Conservation (phyloP, 129 eudicot species). For the Ambrosia artemisiifolia region DNA sequence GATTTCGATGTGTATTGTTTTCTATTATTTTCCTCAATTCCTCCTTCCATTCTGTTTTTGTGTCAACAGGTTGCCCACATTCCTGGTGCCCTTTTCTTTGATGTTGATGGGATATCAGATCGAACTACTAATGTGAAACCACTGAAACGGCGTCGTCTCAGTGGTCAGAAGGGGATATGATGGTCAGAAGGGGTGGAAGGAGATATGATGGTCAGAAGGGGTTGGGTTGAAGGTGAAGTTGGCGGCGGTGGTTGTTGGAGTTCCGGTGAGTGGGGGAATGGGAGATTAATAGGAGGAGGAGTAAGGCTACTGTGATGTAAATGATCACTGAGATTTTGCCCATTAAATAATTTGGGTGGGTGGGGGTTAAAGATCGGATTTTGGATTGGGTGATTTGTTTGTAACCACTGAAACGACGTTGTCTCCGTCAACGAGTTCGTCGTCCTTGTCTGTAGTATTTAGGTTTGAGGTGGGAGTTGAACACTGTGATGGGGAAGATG, state of each 20-base stretch:
- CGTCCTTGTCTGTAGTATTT: too few species aligned
- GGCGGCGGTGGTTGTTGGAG: slow-evolving; percentile 43
- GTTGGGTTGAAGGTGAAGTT: slow-evolving; percentile 36
- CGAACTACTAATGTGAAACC: slow-evolving; percentile 76
- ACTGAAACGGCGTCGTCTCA: too few species aligned
- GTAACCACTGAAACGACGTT: too few species aligned
- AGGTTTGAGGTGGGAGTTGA: too few species aligned
- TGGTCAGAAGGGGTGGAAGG: slow-evolving; percentile 93
- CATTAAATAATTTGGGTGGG: slow-evolving; percentile 34
- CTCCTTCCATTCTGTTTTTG: not conserved
- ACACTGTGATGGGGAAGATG: too few species aligned
- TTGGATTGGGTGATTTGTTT: not conserved
- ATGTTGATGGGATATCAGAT: slow-evolving; percentile 85
- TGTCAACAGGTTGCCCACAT: slow-evolving; percentile 83
- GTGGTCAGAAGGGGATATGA: too few species aligned
- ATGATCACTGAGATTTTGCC: slow-evolving; percentile 61
- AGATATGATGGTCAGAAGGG: slow-evolving; percentile 36
- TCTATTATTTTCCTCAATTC: not conserved
- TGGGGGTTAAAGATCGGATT: not conserved
- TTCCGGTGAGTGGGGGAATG: slow-evolving; percentile 45
- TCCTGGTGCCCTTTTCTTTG: slow-evolving; percentile 96
- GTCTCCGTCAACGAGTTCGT: too few species aligned
- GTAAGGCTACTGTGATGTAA: slow-evolving; percentile 62
- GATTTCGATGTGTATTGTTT: not conserved
- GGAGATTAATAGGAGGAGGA: slow-evolving; percentile 65